Evolutionary conservation across 805 yeast genomes (phyloP).

Genomic region (Yarrowia hollandica): DNA sequence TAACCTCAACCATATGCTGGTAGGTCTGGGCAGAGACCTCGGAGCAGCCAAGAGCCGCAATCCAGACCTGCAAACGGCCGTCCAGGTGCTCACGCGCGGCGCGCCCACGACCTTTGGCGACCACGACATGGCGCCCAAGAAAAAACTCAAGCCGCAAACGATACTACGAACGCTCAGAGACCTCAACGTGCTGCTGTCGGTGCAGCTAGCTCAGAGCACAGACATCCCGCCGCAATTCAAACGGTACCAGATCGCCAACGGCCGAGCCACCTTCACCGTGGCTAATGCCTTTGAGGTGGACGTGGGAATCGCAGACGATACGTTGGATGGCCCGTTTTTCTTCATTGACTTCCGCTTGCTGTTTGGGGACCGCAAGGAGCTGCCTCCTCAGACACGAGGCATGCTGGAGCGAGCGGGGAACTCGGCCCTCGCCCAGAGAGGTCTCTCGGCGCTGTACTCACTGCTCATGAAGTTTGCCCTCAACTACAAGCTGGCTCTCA

Average conservation of each 20-base stretch:
- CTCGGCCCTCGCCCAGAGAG: slow-evolving; percentile 48
- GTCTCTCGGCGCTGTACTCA: slow-evolving; percentile 55
- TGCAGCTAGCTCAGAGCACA: slow-evolving; percentile 66
- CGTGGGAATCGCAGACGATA: slow-evolving; percentile 69
- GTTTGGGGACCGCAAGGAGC: slow-evolving; percentile 43
- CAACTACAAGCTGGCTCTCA: slow-evolving; percentile 61
- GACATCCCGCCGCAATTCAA: slow-evolving; percentile 63
- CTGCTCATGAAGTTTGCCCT: slow-evolving; percentile 60
- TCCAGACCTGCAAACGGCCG: slow-evolving; percentile 83
- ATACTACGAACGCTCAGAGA: slow-evolving; percentile 63
- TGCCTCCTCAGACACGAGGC: slow-evolving; percentile 40
- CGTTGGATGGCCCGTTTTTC: slow-evolving; percentile 64
- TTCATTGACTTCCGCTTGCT: slow-evolving; percentile 73
- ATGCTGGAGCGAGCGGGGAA: slow-evolving; percentile 60
- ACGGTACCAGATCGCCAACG: slow-evolving; percentile 68
- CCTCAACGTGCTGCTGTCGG: slow-evolving; percentile 69
- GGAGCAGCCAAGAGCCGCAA: slow-evolving; percentile 89
- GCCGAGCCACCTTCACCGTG: slow-evolving; percentile 67
- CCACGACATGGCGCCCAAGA: slow-evolving; percentile 49
- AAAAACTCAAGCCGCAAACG: slow-evolving; percentile 54
- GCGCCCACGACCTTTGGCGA: slow-evolving; percentile 62
- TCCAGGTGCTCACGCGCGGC: slow-evolving; percentile 79
- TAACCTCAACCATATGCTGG: slow-evolving; percentile 63
- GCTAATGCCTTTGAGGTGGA: slow-evolving; percentile 70
- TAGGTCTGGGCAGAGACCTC: slow-evolving; percentile 65